Evolutionary conservation across 225 moss, liverwort and hornwort genomes (phyloP), one percentile per base, ranked within the genome.

Genomic region (Bryoerythrophyllum caledonicum): DNA sequence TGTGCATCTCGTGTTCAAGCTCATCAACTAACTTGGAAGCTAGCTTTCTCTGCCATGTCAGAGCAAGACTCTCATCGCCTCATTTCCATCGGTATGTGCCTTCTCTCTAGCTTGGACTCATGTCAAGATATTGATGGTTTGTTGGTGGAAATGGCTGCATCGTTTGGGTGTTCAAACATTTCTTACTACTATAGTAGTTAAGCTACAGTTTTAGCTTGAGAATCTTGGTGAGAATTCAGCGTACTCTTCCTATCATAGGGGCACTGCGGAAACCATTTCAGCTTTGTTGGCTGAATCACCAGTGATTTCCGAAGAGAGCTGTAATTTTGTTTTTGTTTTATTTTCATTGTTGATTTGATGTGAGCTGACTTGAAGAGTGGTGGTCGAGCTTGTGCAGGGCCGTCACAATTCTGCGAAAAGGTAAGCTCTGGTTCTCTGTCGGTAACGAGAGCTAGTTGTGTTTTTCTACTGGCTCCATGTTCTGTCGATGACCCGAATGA

Each of bases 381-480:
- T 37, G 23, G 17, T 70, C 5, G 32, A 32, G 32, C 25, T 26
- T 70, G 73, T 48, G 62, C 74, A 91, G 95, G 91, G 54, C 41
- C 84, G 68, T 96, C 95, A 25, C 95, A 93, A 74, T 96, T 70
- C 73, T 96, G 95, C 76, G 95, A 96, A 67, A 96, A 93, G 90
- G 92, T n/a, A n/a, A n/a, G 88, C 14, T 4, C 44, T 44, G 11
- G 28, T 44, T 7, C 25, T 43, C 23, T 71, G n/a, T 43, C 34
- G 78, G 17, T 61, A 4, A 60, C 27, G 40, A 21, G 24, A 71
- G 34, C n/a, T 67, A 0, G 55, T 0, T 44, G 13, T 61, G 53
- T 54, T 62, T 65, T 21, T 7, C 19, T 52, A 13, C 32, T 5
- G 5, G 40, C 6, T 40, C 24, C 49, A 25, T 71, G 58, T 25